Percentiles rank a stretch among this genome's conserved stretches.
Conservation (phyloP, 768 basidiomycete genomes). For the Lactarius indigo region DNA sequence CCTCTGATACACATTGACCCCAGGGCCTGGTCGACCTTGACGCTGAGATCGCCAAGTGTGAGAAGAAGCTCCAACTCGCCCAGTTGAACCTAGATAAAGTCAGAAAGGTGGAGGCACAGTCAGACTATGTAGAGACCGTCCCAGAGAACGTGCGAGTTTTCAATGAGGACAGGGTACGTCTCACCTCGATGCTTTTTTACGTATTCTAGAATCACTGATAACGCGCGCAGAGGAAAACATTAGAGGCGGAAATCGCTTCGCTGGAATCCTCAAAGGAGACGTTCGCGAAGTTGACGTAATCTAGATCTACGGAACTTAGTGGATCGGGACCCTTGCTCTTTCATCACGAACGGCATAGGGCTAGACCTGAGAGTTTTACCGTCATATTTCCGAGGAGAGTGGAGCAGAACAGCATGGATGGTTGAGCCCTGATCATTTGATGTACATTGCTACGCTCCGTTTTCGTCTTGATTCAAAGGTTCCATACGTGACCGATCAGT, state of each 20-base stretch:
- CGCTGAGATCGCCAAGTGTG: slow-evolving; percentile 81
- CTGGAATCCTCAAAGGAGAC: slow-evolving; percentile 68
- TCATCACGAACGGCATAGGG: too few relatives aligned
- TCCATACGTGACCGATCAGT: too few relatives aligned
- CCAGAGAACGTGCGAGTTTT: slow-evolving; percentile 68
- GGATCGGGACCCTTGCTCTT: too few relatives aligned
- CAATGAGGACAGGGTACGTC: slow-evolving; percentile 79
- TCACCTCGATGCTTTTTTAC: slow-evolving; percentile 16
- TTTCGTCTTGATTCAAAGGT: too few relatives aligned
- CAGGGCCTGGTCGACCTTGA: slow-evolving; percentile 90
- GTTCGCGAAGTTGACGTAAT: slow-evolving; percentile 64
- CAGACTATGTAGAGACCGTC: slow-evolving; percentile 77
- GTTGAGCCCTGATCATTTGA: too few relatives aligned
- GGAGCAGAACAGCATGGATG: too few relatives aligned
- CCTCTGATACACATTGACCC: background rate
- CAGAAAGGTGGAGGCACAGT: slow-evolving; percentile 61
- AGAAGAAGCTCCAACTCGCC: slow-evolving; percentile 83
- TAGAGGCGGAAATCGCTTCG: slow-evolving; percentile 67
- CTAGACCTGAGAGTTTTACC: too few relatives aligned
- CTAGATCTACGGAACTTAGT: too few relatives aligned
- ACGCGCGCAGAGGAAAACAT: slow-evolving; percentile 55
- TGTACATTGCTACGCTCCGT: too few relatives aligned
- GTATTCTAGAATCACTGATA: background rate
- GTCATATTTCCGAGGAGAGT: too few relatives aligned
- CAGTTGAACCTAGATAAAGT: slow-evolving; percentile 73